Conservation (phyloP, 2,329 filamentous ascomycete species). For the Alternaria tenuissima region DNA sequence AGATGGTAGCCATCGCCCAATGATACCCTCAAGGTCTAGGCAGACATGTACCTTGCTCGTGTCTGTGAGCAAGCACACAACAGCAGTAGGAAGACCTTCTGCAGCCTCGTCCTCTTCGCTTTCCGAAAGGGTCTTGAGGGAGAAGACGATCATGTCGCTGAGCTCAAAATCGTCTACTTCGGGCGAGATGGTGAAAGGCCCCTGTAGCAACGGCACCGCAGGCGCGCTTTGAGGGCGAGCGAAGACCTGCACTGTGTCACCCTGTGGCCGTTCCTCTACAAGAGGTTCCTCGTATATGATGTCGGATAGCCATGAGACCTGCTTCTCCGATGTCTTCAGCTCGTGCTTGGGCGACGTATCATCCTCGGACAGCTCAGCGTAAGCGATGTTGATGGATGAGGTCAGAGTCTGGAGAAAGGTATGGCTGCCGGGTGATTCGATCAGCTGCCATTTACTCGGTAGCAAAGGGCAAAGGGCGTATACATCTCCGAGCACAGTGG, state of each 20-base stretch:
- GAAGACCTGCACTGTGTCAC: constrained; percentile 61
- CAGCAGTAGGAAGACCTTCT: constrained; percentile 63
- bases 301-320: constrained; percentile 65
- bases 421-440: constrained; percentile 53
- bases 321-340: constrained; percentile 58
- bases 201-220: constrained; percentile 67
- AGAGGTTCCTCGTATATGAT: constrained; percentile 59
- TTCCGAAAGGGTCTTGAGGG: constrained; percentile 58
- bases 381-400: constrained; percentile 79
- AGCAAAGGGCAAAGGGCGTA: constrained; percentile 93
- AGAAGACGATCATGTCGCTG: constrained; percentile 67
- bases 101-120: constrained; percentile 59
- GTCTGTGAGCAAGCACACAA: constrained; percentile 66
- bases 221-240: constrained; percentile 62
- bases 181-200: constrained; percentile 64
- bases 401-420: constrained; percentile 83
- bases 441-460: constrained; percentile 80
- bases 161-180: constrained; percentile 64
- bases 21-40: constrained; percentile 68
- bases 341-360: constrained; percentile 54
- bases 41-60: constrained; percentile 66
- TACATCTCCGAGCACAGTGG: constrained; percentile 92
- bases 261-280: constrained; percentile 51
- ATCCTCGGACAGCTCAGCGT: constrained; percentile 40
- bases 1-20: constrained; percentile 69